Percentiles rank a stretch among this genome's conserved stretches.
phyloP scores from a whole-genome alignment of 306 rosid genomes.

The Vigna mungo region DNA sequence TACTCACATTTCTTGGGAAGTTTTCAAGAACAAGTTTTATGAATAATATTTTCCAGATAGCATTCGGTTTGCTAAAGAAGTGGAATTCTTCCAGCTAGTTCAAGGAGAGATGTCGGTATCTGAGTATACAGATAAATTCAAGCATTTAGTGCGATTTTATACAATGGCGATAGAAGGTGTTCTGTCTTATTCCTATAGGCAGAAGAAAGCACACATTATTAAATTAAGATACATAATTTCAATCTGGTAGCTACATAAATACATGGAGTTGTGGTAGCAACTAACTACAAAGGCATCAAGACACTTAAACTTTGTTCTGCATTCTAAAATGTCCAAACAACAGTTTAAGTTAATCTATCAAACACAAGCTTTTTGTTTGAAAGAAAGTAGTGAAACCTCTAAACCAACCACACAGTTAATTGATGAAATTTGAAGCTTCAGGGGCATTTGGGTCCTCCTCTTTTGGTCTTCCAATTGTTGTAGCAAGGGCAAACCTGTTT shows the following conservation, averaged over 20 bases:
- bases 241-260: not conserved
- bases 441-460: constrained; percentile 96
- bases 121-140: too few species aligned
- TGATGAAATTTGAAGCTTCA: constrained; percentile 21
- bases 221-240: not conserved
- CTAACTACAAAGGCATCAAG: not conserved
- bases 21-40: too few species aligned
- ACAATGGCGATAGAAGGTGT: too few species aligned
- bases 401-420: not conserved
- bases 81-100: too few species aligned
- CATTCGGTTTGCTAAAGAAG: too few species aligned
- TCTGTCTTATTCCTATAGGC: not conserved
- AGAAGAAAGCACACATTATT: constrained; percentile 12
- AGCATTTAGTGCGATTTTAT: too few species aligned
- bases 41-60: too few species aligned
- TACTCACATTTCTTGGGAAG: too few species aligned
- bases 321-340: not conserved
- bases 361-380: too few species aligned
- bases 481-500: constrained; percentile 85
- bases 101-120: too few species aligned
- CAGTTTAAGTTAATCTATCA: not conserved
- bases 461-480: constrained; percentile 85
- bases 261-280: constrained; percentile 5
- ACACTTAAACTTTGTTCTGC: not conserved
- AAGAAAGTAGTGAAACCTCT: not conserved